Percentiles rank a stretch among this genome's conserved stretches.
These are phyloP conservation scores for Venustampulla echinocandica DNA, from an alignment of 495 filamentous ascomycete species.

Conservation along the genomic window DNA sequence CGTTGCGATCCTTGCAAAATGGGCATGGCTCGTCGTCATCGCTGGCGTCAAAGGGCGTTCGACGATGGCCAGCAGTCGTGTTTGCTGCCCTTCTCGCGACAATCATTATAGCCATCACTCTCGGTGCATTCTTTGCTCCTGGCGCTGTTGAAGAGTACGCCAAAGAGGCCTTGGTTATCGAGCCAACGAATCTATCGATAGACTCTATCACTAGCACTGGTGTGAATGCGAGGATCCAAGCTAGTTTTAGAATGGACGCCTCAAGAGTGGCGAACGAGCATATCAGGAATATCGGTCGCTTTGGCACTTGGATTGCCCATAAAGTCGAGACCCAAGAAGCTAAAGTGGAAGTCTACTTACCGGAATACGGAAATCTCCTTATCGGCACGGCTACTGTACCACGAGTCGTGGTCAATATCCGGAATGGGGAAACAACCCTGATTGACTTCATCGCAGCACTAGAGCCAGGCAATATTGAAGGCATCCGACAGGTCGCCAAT, in stretches of 20 bases:
- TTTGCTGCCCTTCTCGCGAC: conserved; percentile 34
- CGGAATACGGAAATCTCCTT: conserved; percentile 70
- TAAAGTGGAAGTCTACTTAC: conserved; percentile 67
- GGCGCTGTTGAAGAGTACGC: conserved; percentile 75
- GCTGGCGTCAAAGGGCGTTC: conserved; percentile 10
- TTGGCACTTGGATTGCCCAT: conserved; percentile 73
- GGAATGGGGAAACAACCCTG: conserved; percentile 64
- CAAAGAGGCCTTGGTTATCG: conserved; percentile 68
- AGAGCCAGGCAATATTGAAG: conserved; percentile 64
- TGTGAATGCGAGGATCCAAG: conserved; percentile 67
- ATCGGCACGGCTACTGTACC: conserved; percentile 72
- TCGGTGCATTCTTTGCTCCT: conserved; percentile 71
- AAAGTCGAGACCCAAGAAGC: conserved; percentile 62
- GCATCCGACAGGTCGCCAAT: conserved; percentile 69
- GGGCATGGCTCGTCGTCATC: conserved; percentile 6
- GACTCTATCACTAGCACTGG: conserved; percentile 72
- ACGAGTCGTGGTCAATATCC: conserved; percentile 60
- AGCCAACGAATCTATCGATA: conserved; percentile 72
- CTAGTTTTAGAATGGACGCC: conserved; percentile 71
- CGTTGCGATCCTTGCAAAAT: conserved; percentile 18
- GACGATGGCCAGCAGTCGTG: conserved; percentile 30
- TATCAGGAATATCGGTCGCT: conserved; percentile 63
- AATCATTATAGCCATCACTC: conserved; percentile 35
- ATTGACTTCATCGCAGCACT: conserved; percentile 74
- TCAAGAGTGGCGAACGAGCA: conserved; percentile 57